Percentiles rank a stretch among this genome's conserved stretches.
Conservation (phyloP, 1,139 yeast genomes). For the Kodamaea fungicola region DNA sequence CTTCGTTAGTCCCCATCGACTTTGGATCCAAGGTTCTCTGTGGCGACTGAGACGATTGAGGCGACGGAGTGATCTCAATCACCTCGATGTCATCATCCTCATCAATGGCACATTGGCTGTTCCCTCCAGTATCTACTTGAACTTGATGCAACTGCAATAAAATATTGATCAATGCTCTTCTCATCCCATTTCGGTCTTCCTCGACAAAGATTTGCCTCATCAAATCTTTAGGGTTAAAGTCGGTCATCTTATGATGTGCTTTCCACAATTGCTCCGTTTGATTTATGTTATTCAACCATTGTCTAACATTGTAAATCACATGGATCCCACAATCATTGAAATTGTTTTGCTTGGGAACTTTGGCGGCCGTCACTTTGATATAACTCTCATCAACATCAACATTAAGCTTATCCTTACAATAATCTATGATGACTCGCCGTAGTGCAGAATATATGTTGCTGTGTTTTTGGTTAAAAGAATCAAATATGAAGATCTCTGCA, state of each 20-base stretch:
- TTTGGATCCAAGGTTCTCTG: slow-evolving; percentile 9
- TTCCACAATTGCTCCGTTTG: slow-evolving; percentile 53
- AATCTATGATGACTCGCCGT: slow-evolving; percentile 60
- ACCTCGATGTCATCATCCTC: slow-evolving; percentile 15
- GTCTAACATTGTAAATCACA: slow-evolving; percentile 72
- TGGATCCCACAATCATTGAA: slow-evolving; percentile 95
- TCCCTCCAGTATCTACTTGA: slow-evolving; percentile 3
- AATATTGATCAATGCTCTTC: slow-evolving; percentile 27
- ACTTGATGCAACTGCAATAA: slow-evolving; percentile 22
- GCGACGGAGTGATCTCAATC: slow-evolving; percentile 5
- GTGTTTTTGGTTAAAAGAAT: slow-evolving; percentile 68
- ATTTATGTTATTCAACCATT: slow-evolving; percentile 53
- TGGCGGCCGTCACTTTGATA: slow-evolving; percentile 44
- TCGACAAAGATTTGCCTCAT: slow-evolving; percentile 20
- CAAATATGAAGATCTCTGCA: slow-evolving; percentile 67
- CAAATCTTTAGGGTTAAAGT: slow-evolving; percentile 7
- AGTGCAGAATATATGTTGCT: slow-evolving; percentile 52
- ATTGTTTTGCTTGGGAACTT: slow-evolving; percentile 83
- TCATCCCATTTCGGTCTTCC: slow-evolving; percentile 31
- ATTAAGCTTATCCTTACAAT: slow-evolving; percentile 63
- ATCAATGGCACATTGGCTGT: slow-evolving; percentile 3
- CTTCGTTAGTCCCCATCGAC: slow-evolving; percentile 2
- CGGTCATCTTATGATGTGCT: slow-evolving; percentile 11
- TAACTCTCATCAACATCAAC: slow-evolving; percentile 45
- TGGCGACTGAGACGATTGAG: not conserved